Base-by-base conservation (phyloP, 805 yeast genomes). In the Starmerella kuoi region DNA sequence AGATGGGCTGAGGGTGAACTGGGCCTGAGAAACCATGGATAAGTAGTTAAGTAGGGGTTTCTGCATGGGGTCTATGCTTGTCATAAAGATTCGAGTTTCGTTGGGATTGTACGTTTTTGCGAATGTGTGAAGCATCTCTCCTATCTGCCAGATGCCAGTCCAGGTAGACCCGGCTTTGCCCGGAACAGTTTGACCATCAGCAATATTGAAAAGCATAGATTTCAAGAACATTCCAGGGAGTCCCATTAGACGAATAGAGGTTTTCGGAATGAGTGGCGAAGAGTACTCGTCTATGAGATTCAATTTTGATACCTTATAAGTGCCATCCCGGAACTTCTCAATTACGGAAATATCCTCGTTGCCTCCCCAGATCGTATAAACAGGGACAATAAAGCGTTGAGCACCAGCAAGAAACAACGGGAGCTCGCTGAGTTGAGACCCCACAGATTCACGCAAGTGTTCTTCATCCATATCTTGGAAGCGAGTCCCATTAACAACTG, bases 361-460 rank as follows among this genome's bases (percentile, higher is more conserved):
- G 58, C 79, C 77, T 0, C 91, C 91, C 52, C 72, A 77, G n/a
- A 78, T 73, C 3, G 87, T 74, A 61, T 81, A 82, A 1, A 82
- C 83, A 0, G 93, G 91, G 2, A 69, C 72, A 31, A 60, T 60
- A 51, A 71, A 65, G 45, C 36, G 49, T 38, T 56, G 54, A 35
- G 61, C 61, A 8, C 72, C 81, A 42, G 54, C 52, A 7, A 76
- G 51, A 42, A 70, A 74, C 37, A 62, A 58, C 33, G 70, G 63
- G 35, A 77, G 59, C 50, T 77, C 80, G 19, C 78, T 71, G 14
- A 77, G 63, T 31, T 49, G 42, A 56, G 50, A 35, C 59, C 61
- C 57, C 62, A 60, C 56, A 61, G 47, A 48, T 55, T 61, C 45
- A 41, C 58, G 48, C 51, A 62, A 42, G n/a, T 72, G 59, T 42